Evolutionary conservation across 495 filamentous ascomycete genomes (phyloP), one percentile per base, ranked within the genome.

Genomic region (Podospora fimiseda): DNA sequence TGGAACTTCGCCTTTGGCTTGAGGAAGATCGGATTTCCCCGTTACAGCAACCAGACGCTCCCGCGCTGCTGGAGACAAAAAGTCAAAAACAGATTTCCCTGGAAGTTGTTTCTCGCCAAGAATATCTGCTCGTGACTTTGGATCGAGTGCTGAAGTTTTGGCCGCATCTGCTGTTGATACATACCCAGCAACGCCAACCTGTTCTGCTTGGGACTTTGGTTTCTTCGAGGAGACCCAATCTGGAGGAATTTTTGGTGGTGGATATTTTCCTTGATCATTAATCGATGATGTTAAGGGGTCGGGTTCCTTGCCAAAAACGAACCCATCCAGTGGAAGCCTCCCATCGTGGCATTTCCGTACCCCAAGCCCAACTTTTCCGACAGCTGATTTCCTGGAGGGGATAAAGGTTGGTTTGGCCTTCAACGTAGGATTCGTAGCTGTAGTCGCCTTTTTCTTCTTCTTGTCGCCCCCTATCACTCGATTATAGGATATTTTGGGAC

Each of bases 41-140:
- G 89, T 89, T 2, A 82, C 82, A 43, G 83, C 75, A 14, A 77
- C 89, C 54, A 98, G 79, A 19, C 82, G 81, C 42, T 89, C 85
- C 57, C 93, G 83, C 7, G 88, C 83, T 37, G 87, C 81, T 1
- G 90, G 79, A 0, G 89, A 86, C 69, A 98, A 80, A 72, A 86
- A 97, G 66, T 96, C 90, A 65, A 97, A 98, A 30, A 98, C 84
- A 1, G 93, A 97, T 67, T 96, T 96, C 9, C 89, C 87, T 3
- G 90, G 91, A 1, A 98, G 73, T 39, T 84, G 80, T 22, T 80
- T 74, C 66, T 97, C 92, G 16, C 90, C 90, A 0, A 98, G 74
- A 9, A 95, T 73, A 14, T 85, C 82, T 9, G 90, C 93, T 57
- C 93, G 80, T 23, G 89, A 74, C 55, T 78, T 86, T 3, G 92